Evolutionary conservation across 208 protist species (phyloP).

Genomic region (Porcisia deanei): DNA sequence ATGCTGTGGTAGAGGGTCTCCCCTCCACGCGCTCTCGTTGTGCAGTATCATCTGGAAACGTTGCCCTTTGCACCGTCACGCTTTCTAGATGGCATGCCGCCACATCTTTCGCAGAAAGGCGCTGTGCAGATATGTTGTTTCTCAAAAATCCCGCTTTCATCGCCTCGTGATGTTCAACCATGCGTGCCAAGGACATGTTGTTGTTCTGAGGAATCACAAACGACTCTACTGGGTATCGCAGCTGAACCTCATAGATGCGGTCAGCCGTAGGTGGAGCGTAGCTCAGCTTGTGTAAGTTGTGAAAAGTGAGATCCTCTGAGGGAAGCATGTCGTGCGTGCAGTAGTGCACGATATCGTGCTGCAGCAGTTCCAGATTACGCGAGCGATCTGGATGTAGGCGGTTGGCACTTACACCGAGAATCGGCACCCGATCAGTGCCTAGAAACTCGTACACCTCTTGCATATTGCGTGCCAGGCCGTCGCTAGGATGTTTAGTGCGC

Average conservation of each 20-base stretch:
- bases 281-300: constrained; percentile 69
- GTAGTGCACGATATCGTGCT: constrained; percentile 84
- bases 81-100: constrained; percentile 32
- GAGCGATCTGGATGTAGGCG: constrained; percentile 49
- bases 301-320: constrained; percentile 52
- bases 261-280: constrained; percentile 77
- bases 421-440: constrained; percentile 64
- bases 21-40: constrained; percentile 10
- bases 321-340: constrained; percentile 53
- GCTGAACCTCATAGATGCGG: constrained; percentile 59
- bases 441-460: constrained; percentile 69
- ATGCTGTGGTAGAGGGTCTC: constrained; percentile 5
- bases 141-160: constrained; percentile 43
- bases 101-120: constrained; percentile 49
- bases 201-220: constrained; percentile 82
- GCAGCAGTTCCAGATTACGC: constrained; percentile 66
- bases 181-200: constrained; percentile 59
- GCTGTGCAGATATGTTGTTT: constrained; percentile 19
- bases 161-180: constrained; percentile 69
- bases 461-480: constrained; percentile 56
- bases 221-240: constrained; percentile 75
- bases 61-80: constrained; percentile 2
- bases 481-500: constrained; percentile 24
- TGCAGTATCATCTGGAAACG: neutral
- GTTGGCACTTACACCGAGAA: constrained; percentile 71